phyloP scores from a whole-genome alignment of 2,329 filamentous ascomycete species.

The Fusarium foetens region DNA sequence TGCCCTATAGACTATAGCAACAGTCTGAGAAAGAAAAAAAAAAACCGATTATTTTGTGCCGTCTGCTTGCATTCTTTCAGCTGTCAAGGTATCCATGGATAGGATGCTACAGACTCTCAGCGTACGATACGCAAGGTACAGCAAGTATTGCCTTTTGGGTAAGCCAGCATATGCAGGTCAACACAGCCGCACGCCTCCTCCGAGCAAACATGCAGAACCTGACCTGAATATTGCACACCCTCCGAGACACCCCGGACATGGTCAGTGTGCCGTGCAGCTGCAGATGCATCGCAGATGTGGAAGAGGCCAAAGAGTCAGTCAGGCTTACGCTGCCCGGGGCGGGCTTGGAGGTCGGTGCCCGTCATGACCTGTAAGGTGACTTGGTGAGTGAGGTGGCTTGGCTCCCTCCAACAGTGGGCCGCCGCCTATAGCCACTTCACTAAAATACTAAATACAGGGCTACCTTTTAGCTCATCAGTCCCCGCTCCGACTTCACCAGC shows the following conservation, averaged over 20 bases:
- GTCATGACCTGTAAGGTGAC: not conserved
- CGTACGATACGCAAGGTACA: slow-evolving; percentile 1
- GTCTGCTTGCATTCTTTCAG: slow-evolving; percentile 19
- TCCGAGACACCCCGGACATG: slow-evolving; percentile 31
- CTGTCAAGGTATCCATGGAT: slow-evolving; percentile 13
- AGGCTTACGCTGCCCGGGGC: not conserved
- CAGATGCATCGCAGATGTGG: slow-evolving; percentile 31
- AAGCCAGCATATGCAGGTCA: slow-evolving; percentile 38
- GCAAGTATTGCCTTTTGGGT: slow-evolving; percentile 26
- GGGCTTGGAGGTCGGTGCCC: not conserved
- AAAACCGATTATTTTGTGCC: not conserved
- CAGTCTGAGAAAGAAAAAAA: not conserved
- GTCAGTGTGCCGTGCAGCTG: slow-evolving; percentile 37
- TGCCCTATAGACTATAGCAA: not conserved
- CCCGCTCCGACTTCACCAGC: slow-evolving; percentile 4
- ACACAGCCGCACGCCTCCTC: slow-evolving; percentile 41
- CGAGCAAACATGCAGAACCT: slow-evolving; percentile 14
- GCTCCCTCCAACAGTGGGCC: slow-evolving; percentile 42
- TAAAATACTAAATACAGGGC: slow-evolving; percentile 35
- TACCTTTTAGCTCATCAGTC: slow-evolving; percentile 27
- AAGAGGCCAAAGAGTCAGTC: slow-evolving; percentile 6
- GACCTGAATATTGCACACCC: slow-evolving; percentile 17
- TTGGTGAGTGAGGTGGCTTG: slow-evolving; percentile 25
- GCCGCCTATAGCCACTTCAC: slow-evolving; percentile 27
- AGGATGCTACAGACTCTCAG: not conserved